Conservation (phyloP, 176 grass and related monocot species). For the Rhynchospora tenuis region DNA sequence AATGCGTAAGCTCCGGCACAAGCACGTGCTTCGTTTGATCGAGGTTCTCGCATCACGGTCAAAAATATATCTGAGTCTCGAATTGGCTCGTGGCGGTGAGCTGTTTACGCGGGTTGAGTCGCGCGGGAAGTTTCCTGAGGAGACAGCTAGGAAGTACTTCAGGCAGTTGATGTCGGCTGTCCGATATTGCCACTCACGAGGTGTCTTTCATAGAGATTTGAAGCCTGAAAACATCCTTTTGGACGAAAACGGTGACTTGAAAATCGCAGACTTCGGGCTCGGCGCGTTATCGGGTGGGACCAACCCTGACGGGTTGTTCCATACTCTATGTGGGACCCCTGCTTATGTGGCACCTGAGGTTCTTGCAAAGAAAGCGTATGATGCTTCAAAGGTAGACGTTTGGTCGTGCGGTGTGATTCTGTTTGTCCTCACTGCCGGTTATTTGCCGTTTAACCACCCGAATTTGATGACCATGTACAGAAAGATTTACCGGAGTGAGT, state of each 20-base stretch:
- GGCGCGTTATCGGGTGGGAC: slow-evolving; percentile 25
- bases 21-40: slow-evolving; percentile 57
- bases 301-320: slow-evolving; percentile 16
- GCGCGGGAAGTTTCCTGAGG: slow-evolving; percentile 51
- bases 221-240: slow-evolving; percentile 88
- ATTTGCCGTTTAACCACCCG: slow-evolving; percentile 92
- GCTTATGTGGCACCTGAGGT: slow-evolving; percentile 85
- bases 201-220: slow-evolving; percentile 89
- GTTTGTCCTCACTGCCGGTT: slow-evolving; percentile 73
- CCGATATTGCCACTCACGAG: slow-evolving; percentile 67
- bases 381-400: slow-evolving; percentile 62
- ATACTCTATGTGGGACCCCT: slow-evolving; percentile 76
- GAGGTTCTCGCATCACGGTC: slow-evolving; percentile 64
- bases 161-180: slow-evolving; percentile 67
- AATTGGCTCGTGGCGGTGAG: slow-evolving; percentile 71
- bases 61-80: slow-evolving; percentile 66
- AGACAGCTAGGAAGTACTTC: slow-evolving; percentile 48
- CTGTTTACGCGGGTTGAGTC: slow-evolving; percentile 49
- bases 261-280: slow-evolving; percentile 58
- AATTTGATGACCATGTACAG: slow-evolving; percentile 83
- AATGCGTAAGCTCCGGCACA: slow-evolving; percentile 53
- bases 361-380: slow-evolving; percentile 51
- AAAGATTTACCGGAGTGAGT: slow-evolving; percentile 70
- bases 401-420: slow-evolving; percentile 94
- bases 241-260: slow-evolving; percentile 50